A percentile compares a stretch with the other conserved stretches of the same genome.
These are phyloP conservation scores for Tetracladium maxilliforme DNA, from an alignment of 2,329 filamentous ascomycete genomes.

Conservation along the genomic window DNA sequence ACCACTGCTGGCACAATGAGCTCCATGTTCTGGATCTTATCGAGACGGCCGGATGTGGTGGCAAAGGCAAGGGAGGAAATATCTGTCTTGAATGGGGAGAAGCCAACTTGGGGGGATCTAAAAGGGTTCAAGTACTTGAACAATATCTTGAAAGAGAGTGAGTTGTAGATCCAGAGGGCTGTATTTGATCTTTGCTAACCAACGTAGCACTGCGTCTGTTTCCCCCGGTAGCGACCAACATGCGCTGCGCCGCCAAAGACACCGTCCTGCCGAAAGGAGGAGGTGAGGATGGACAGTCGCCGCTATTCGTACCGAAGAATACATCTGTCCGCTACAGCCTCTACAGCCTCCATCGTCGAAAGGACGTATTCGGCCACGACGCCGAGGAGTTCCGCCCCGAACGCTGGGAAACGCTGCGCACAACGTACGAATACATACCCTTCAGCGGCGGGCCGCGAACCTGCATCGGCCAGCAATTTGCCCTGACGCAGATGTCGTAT, in stretches of 20 bases:
- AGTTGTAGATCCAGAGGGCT: conserved; percentile 1
- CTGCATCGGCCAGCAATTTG: conserved; percentile 20
- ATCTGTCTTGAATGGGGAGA: background rate
- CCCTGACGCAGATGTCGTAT: conserved; percentile 59
- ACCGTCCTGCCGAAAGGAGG: background rate
- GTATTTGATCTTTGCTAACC: background rate
- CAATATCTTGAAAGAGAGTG: conserved; percentile 5
- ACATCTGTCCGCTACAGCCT: conserved; percentile 26
- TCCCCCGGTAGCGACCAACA: background rate
- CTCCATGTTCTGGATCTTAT: no score
- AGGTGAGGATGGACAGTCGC: background rate
- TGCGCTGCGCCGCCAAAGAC: background rate
- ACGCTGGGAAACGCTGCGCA: conserved; percentile 19
- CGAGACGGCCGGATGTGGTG: no score
- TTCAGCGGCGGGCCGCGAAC: conserved; percentile 27
- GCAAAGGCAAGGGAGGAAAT: no score
- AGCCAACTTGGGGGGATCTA: background rate
- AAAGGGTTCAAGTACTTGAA: conserved; percentile 7
- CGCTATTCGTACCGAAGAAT: conserved; percentile 21
- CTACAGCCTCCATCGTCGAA: conserved; percentile 12
- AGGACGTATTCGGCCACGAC: conserved; percentile 19
- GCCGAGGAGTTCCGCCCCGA: conserved; percentile 20
- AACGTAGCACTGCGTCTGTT: background rate
- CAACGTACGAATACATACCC: conserved; percentile 25
- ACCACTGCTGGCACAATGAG: no score